A percentile compares a stretch with the other conserved stretches of the same genome.
phyloP scores from a whole-genome alignment of 371 early-diverging fungal species.

The Blastocladiella emersonii region DNA sequence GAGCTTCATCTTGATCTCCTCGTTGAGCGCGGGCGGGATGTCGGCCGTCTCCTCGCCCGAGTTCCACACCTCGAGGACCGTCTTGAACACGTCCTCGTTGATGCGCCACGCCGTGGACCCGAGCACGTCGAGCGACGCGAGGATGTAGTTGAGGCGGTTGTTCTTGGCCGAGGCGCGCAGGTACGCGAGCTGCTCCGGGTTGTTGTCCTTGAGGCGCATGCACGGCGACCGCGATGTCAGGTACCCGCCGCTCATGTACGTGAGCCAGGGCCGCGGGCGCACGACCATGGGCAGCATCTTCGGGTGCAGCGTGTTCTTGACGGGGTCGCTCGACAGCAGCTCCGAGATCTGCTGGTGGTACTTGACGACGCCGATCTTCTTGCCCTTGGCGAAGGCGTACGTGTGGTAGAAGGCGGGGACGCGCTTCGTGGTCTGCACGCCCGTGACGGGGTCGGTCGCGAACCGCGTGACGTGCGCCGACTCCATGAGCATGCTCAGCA shows the following conservation, averaged over 20 bases:
- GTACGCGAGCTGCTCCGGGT: constrained; percentile 60
- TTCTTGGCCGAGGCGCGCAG: constrained; percentile 65
- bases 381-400: constrained; percentile 43
- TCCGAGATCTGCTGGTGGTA: constrained; percentile 54
- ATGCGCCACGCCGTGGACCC: constrained; percentile 83
- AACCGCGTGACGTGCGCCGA: constrained; percentile 53
- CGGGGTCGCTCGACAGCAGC: constrained; percentile 45
- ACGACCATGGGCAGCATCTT: constrained; percentile 88
- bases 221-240: constrained; percentile 48
- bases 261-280: constrained; percentile 87
- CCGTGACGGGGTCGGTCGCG: constrained; percentile 39
- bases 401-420: constrained; percentile 76
- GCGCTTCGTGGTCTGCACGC: constrained; percentile 23
- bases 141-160: constrained; percentile 48
- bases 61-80: constrained; percentile 80
- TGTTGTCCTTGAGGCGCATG: constrained; percentile 58
- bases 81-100: constrained; percentile 64
- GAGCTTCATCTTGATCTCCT: constrained; percentile 20
- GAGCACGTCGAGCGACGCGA: constrained; percentile 74
- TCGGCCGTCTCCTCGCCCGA: constrained; percentile 56
- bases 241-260: constrained; percentile 79
- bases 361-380: constrained; percentile 58
- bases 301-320: constrained; percentile 45
- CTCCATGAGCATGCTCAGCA: constrained; percentile 57
- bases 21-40: constrained; percentile 46